Conservation (phyloP, 805 yeast species). For the Barnettozyma sucrosica region DNA sequence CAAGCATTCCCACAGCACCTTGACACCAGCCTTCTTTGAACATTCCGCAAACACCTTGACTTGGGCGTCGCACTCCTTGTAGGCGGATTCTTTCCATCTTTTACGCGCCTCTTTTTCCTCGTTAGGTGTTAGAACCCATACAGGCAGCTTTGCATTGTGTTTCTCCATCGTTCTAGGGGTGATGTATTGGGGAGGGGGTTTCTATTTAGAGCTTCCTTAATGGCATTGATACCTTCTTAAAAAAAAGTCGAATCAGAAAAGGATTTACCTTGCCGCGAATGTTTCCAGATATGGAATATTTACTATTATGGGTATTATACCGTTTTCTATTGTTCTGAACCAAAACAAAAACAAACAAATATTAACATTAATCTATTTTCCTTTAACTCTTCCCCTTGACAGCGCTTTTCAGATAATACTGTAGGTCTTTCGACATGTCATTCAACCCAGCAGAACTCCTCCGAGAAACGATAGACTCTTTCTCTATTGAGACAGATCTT, state of each 20-base stretch:
- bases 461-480: conserved; percentile 39
- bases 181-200: not conserved
- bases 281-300: not conserved
- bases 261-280: not conserved
- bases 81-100: conserved; percentile 63
- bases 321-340: not conserved
- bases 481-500: conserved; percentile 47
- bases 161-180: conserved; percentile 15
- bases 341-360: not conserved
- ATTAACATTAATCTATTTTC: no score
- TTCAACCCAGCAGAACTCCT: conserved; percentile 26
- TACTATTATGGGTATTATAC: not conserved
- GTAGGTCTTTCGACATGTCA: not conserved
- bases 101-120: conserved; percentile 71
- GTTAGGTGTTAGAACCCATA: conserved; percentile 70
- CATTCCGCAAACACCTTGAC: conserved; percentile 70
- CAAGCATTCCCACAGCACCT: conserved; percentile 62
- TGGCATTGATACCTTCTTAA: not conserved
- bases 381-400: no score
- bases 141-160: conserved; percentile 43
- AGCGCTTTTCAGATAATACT: not conserved
- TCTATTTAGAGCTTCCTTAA: no score
- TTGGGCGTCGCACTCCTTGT: conserved; percentile 57
- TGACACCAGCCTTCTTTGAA: conserved; percentile 55
- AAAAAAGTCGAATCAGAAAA: not conserved